Conservation (phyloP, 345 rosid species). For the Alliaria petiolata region DNA sequence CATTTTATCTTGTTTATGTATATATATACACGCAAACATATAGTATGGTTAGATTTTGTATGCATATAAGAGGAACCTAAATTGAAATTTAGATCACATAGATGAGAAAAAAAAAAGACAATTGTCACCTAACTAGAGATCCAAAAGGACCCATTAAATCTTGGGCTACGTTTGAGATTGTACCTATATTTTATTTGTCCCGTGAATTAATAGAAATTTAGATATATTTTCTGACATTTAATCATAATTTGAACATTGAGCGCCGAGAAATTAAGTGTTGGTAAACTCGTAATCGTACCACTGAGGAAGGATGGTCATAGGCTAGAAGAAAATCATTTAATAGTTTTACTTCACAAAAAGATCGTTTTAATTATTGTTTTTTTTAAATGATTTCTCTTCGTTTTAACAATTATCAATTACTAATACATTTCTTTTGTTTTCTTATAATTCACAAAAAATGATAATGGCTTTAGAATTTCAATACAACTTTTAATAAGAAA, state of each 20-base stretch:
- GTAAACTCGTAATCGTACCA: not conserved
- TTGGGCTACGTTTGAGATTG: not conserved
- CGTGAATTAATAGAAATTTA: not conserved
- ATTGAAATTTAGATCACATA: conserved; percentile 11
- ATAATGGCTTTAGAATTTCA: too few species aligned
- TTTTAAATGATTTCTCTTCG: too few species aligned
- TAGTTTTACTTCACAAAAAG: too few species aligned
- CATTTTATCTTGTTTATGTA: not conserved
- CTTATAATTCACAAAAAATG: too few species aligned
- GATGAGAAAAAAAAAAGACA: not conserved
- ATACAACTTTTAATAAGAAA: too few species aligned
- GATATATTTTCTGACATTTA: not conserved
- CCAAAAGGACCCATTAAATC: not conserved
- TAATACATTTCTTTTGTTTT: too few species aligned
- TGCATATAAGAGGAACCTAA: not conserved
- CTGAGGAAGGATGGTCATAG: not conserved
- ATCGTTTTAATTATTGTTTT: too few species aligned
- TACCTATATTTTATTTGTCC: not conserved
- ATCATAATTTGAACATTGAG: not conserved
- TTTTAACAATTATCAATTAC: too few species aligned
- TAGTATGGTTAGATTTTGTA: conserved; percentile 24
- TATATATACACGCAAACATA: conserved; percentile 7
- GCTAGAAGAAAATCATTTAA: not conserved
- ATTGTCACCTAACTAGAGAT: conserved; percentile 6
- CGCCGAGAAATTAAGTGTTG: not conserved